Conservation (phyloP, 164 flowering plant species). For the Umbellularia californica region DNA sequence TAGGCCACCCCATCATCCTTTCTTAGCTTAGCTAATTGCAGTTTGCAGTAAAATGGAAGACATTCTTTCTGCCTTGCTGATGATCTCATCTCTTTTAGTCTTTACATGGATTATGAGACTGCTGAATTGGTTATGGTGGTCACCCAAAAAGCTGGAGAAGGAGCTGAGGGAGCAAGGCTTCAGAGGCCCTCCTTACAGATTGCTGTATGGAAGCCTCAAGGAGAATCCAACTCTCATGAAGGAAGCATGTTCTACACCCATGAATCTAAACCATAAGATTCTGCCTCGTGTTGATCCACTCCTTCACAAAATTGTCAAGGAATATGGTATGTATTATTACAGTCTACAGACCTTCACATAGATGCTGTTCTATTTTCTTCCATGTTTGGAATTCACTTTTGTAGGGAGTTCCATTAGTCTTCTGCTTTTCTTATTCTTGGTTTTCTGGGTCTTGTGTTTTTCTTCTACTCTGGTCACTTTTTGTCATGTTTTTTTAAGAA, state of each 20-base stretch:
- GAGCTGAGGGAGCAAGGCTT: conserved; percentile 39
- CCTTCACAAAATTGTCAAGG: conserved; percentile 1
- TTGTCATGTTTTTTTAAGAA: no score
- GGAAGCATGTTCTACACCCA: conserved; percentile 42
- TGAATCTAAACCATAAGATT: conserved; percentile 33
- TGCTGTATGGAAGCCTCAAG: conserved; percentile 37
- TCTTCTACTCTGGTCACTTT: no score
- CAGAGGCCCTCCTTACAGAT: conserved; percentile 36
- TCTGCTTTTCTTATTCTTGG: neutral
- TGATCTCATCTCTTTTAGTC: neutral
- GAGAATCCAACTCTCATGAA: conserved; percentile 17
- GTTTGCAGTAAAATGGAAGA: neutral
- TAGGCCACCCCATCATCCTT: no score
- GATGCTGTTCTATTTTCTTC: no score
- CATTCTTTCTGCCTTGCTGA: neutral
- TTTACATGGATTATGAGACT: neutral
- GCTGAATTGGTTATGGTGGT: conserved; percentile 37
- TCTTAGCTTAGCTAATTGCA: no score
- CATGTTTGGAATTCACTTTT: neutral
- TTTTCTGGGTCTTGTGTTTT: neutral
- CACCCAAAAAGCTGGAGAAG: conserved; percentile 37
- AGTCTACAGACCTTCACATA: no score
- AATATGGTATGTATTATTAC: conserved; percentile 2
- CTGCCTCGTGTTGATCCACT: conserved; percentile 31
- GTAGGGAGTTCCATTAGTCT: neutral